Conservation (phyloP, 257 asterid genomes). For the Nicotiana noctiflora region DNA sequence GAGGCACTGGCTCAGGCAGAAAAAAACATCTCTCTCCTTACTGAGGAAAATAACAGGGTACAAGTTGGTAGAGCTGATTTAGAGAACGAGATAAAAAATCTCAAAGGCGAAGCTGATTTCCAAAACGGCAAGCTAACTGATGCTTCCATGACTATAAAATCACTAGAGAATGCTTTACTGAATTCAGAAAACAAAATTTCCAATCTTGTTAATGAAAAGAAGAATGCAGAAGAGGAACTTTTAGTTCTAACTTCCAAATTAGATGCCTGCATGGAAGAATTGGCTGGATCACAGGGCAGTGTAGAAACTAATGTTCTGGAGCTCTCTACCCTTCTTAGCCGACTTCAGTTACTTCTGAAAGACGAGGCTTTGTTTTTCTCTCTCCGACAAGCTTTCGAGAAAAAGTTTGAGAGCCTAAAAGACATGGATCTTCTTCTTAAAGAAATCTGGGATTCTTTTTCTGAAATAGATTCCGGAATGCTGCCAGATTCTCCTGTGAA, state of each 20-base stretch:
- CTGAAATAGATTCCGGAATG: conserved; percentile 42
- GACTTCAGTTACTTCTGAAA: conserved; percentile 50
- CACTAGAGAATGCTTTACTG: conserved; percentile 52
- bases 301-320: conserved; percentile 40
- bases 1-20: conserved; percentile 59
- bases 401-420: conserved; percentile 52
- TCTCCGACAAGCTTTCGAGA: conserved; percentile 38
- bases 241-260: conserved; percentile 50
- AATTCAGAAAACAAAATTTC: conserved; percentile 48
- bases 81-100: conserved; percentile 59
- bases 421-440: conserved; percentile 47
- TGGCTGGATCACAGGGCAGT: conserved; percentile 55
- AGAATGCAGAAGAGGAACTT: conserved; percentile 50
- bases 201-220: conserved; percentile 52
- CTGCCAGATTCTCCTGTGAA: conserved; percentile 38
- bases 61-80: conserved; percentile 39
- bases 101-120: conserved; percentile 56
- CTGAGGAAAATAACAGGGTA: conserved; percentile 53
- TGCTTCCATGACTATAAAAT: conserved; percentile 46
- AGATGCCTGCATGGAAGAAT: conserved; percentile 63
- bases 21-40: conserved; percentile 40
- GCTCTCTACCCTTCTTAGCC: conserved; percentile 45
- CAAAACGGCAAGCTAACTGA: conserved; percentile 54
- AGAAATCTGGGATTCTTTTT: conserved; percentile 46
- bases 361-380: conserved; percentile 53